phyloP scores from a whole-genome alignment of 257 asterid species.

The Solanum phureja region DNA sequence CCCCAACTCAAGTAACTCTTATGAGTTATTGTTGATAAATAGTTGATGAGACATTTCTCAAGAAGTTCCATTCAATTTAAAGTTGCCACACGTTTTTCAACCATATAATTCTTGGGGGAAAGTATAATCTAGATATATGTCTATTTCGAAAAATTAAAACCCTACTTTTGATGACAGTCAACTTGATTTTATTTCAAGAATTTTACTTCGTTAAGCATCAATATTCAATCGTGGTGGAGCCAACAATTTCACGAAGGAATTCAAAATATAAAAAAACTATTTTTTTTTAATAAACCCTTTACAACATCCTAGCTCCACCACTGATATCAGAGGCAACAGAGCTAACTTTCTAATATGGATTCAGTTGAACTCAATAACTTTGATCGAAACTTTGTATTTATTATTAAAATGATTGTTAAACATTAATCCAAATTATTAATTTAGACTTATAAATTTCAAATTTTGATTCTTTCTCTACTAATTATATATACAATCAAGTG shows the following conservation, averaged over 20 bases:
- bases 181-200: background rate
- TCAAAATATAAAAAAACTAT: background rate
- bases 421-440: background rate
- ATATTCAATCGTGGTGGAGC: background rate
- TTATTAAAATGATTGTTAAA: background rate
- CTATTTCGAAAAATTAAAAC: background rate
- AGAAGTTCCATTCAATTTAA: background rate
- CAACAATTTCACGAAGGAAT: background rate
- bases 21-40: background rate
- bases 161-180: background rate
- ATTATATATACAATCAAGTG: background rate
- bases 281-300: background rate
- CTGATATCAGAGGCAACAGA: background rate
- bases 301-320: background rate
- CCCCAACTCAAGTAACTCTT: background rate
- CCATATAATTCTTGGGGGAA: too few species aligned
- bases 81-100: background rate
- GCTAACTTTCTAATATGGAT: accelerated
- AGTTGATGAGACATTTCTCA: background rate
- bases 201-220: background rate
- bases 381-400: accelerated
- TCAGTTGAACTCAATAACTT: background rate
- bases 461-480: accelerated
- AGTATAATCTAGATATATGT: background rate
- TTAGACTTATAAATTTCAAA: background rate